A percentile compares a stretch with the other conserved stretches of the same genome.
Evolutionary conservation across 1,284 basidiomycete species (phyloP).

Genomic region (Ceratobasidium theobromae): DNA sequence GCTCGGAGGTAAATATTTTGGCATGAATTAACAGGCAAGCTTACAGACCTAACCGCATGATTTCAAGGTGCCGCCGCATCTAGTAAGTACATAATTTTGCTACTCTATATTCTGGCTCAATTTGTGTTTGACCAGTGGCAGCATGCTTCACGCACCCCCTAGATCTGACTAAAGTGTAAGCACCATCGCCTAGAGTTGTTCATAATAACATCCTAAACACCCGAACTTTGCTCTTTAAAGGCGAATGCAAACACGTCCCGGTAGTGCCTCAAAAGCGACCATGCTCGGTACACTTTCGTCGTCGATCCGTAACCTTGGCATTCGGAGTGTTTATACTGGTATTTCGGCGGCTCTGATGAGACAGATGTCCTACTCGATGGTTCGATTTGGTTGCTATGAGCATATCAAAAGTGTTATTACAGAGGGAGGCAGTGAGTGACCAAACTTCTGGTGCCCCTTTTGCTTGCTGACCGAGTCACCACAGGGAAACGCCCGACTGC

Average conservation of each 20-base stretch:
- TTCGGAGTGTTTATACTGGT: conserved; percentile 35
- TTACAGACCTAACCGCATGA: conserved; percentile 14
- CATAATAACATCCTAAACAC: background rate
- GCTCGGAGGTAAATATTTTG: conserved; percentile 64
- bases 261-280: conserved; percentile 30
- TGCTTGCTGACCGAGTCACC: background rate
- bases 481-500: conserved; percentile 53
- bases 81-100: conserved; percentile 51
- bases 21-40: conserved; percentile 25
- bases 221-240: conserved; percentile 44
- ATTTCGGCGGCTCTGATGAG: conserved; percentile 35
- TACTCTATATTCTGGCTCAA: conserved; percentile 18
- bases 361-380: conserved; percentile 36
- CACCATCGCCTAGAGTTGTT: background rate
- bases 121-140: conserved; percentile 60
- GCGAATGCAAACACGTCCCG: conserved; percentile 67
- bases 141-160: conserved; percentile 83
- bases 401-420: conserved; percentile 31
- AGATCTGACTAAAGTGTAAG: conserved; percentile 82
- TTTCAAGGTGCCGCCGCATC: conserved; percentile 69
- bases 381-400: conserved; percentile 37
- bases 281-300: conserved; percentile 35
- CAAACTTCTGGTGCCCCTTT: background rate
- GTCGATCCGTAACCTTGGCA: conserved; percentile 32
- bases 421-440: conserved; percentile 23